Base-by-base conservation (phyloP, 768 basidiomycete genomes). In the Mycena maculata region DNA sequence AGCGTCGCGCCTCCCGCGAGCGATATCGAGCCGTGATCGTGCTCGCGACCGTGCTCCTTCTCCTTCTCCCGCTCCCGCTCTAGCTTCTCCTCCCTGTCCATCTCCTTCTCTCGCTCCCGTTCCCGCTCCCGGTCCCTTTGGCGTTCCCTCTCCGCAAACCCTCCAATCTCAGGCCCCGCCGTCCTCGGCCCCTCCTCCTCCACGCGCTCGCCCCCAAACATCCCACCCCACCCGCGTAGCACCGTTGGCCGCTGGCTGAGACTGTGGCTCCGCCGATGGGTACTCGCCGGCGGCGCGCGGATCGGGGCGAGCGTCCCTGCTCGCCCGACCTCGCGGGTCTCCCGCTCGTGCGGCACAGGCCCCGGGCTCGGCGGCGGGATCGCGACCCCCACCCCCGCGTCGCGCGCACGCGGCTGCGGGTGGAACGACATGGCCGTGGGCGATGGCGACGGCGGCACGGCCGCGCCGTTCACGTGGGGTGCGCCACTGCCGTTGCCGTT, bases 231-330 rank as follows among this genome's bases (percentile, higher is more conserved):
- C 3, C 87, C 86, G 47, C 87, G 83, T 22, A 84, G 71, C 50
- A 78, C 78, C 49, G 79, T 81, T 49, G 92, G 93, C 22, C 92
- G 80, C 74, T 94, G 92, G 71, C 90, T 92, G 77, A 95, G 84
- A 73, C 92, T 93, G 76, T 95, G 94, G 67, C 92, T 94, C 59
- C 93, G 83, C 57, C 90, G 84, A 77, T 96, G 94, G 7, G 90
- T 92, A 31, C 90, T 90, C 5, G 90, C 91, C 10, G 91, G 88
- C 3, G 94, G 93, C 1, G 91, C 88, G 38, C 91, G 84, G 0
- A 91, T 92, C 47, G 86, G 59, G 27, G 53, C 47, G 63, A 75
- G 12, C 72, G 71, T 79, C 61, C 80, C 78, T 11, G 78, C 78
- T 36, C 76, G 49, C 66, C 36, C 67, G 42, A 10, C 58, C 45